phyloP scores from a whole-genome alignment of 2,329 filamentous ascomycete species.

The Arthrinium phaeospermum region DNA sequence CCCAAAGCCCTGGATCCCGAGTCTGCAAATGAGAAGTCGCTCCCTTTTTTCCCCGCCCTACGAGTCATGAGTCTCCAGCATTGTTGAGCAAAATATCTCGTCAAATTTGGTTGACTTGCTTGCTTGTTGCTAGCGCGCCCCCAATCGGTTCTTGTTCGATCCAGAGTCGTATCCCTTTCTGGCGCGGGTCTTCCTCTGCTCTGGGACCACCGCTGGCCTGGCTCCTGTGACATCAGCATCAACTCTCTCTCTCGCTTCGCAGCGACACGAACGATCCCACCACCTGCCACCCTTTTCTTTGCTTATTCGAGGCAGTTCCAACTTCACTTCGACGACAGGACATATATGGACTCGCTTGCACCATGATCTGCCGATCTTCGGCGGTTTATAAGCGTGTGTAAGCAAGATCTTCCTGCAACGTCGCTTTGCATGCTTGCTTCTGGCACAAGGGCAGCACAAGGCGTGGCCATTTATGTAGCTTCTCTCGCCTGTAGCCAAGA shows the following conservation, averaged over 20 bases:
- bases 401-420: conserved; percentile 18
- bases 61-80: conserved; percentile 18
- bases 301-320: not conserved
- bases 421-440: not conserved
- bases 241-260: not conserved
- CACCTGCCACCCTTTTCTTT: not conserved
- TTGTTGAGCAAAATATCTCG: not conserved
- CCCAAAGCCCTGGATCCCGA: conserved; percentile 20
- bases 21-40: conserved; percentile 9
- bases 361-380: conserved; percentile 19
- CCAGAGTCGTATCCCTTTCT: conserved; percentile 9
- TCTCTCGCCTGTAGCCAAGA: conserved; percentile 4
- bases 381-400: conserved; percentile 20
- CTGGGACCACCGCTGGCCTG: not conserved
- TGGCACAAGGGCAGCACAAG: not conserved
- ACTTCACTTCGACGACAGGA: not conserved
- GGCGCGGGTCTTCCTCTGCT: conserved; percentile 8
- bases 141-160: conserved; percentile 8
- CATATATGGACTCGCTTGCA: conserved; percentile 14
- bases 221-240: conserved; percentile 15
- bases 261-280: not conserved
- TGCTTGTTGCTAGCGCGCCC: not conserved
- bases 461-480: not conserved
- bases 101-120: conserved; percentile 10
- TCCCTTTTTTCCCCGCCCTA: conserved; percentile 13